Conservation (phyloP, 371 early-diverging fungal genomes). For the Circinella minor region DNA sequence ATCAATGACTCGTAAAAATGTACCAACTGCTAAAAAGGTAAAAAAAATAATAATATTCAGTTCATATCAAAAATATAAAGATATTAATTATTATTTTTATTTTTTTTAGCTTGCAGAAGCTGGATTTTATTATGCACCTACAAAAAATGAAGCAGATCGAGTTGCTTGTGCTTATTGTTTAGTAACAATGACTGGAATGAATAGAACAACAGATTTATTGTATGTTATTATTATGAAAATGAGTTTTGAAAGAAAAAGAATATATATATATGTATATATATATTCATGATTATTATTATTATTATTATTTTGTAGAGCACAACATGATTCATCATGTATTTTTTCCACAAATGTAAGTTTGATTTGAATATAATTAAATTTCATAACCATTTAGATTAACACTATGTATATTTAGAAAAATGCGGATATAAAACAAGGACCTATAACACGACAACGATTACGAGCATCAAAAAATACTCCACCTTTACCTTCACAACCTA, state of each 20-base stretch:
- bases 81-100: neutral
- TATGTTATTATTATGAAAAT: slow-evolving; percentile 13
- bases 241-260: neutral
- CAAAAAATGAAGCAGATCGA: slow-evolving; percentile 10
- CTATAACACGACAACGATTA: neutral
- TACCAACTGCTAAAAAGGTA: slow-evolving; percentile 27
- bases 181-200: slow-evolving; percentile 13
- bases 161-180: slow-evolving; percentile 38
- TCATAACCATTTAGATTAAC: too few species aligned
- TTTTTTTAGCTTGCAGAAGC: slow-evolving; percentile 36
- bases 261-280: too few species aligned
- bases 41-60: too few species aligned
- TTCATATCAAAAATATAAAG: too few species aligned
- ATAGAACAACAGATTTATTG: slow-evolving; percentile 18
- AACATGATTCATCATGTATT: slow-evolving; percentile 1
- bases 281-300: neutral
- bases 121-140: slow-evolving; percentile 37
- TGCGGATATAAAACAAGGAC: neutral
- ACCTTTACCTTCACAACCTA: neutral
- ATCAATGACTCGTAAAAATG: neutral
- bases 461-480: neutral
- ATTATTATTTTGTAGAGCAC: neutral
- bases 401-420: neutral
- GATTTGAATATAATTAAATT: too few species aligned
- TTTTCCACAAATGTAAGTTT: neutral